Evolutionary conservation across 2,329 filamentous ascomycete species (phyloP), one percentile per base, ranked within the genome.

Genomic region (Periconia macrospinosa): DNA sequence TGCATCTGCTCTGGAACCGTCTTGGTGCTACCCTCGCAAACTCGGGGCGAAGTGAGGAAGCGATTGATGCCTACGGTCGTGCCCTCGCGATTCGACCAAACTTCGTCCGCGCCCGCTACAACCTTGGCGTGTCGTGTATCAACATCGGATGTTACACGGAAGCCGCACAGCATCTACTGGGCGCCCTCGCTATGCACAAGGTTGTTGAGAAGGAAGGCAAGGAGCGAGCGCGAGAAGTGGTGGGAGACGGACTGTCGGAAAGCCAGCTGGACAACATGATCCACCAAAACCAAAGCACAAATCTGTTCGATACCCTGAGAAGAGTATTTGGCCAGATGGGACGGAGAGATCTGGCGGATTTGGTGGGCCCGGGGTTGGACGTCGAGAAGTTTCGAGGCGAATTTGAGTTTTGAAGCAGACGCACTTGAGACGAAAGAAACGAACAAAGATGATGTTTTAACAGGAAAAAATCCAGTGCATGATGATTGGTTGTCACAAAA

Each of bases 251-350:
- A 37, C 78, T 87, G 3, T 78, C 77, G 20, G 92, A 97, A 66
- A 86, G 84, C 52, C 86, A 90, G 61, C 81, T 97, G 18, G 90
- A 96, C 69, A 83, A 89, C 56, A 92, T 96, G 87, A 88, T 95
- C 50, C 88, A 88, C 48, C 93, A 97, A 79, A 99, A 99, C 76
- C 87, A 95, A 72, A 96, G 91, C 79, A 97, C 92, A 47, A 99
- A 97, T 67, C 79, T 99, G 54, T 96, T 96, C 74, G 95, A 99
- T 74, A 99, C 95, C 13, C 78, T 99, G 57, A 80, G 93, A 57
- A 82, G 95, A 55, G 94, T 97, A n/a, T 97, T 99, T 75, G 92
- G 87, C 10, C 91, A 96, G 78, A 97, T 99, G 94, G 89, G 89
- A 2, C 80, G 94, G 53, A 81, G 91, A 52, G 94, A 99, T 75